A percentile compares a stretch with the other conserved stretches of the same genome.
phyloP scores from a whole-genome alignment of 2,329 filamentous ascomycete genomes.

The Sclerotinia borealis region DNA sequence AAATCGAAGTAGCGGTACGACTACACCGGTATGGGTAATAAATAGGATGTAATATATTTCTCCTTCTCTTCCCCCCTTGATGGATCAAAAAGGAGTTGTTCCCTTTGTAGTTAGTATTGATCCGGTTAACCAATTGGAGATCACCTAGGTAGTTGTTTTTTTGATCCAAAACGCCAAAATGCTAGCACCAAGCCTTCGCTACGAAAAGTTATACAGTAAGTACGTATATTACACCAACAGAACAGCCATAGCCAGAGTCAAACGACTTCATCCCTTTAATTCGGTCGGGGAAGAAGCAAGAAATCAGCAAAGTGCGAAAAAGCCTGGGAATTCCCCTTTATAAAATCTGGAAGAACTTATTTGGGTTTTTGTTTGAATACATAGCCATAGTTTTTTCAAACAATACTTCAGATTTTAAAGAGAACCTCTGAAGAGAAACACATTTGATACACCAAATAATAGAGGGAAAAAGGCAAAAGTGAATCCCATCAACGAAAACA shows the following conservation, averaged over 20 bases:
- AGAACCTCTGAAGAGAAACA: neutral
- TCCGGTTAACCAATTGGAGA: neutral
- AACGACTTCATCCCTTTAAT: constrained; percentile 12
- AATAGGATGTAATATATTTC: neutral
- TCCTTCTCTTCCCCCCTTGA: neutral
- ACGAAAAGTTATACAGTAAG: constrained; percentile 7
- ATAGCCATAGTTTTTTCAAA: neutral
- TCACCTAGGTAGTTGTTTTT: neutral
- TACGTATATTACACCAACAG: neutral
- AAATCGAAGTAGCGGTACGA: neutral
- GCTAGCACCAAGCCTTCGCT: constrained; percentile 7
- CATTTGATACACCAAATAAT: neutral
- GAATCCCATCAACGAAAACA: neutral
- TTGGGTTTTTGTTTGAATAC: neutral
- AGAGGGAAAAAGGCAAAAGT: neutral
- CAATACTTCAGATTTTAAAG: neutral
- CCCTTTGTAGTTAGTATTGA: neutral
- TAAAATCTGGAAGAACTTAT: neutral
- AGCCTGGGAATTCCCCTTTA: neutral
- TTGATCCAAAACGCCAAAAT: neutral
- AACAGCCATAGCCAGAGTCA: neutral
- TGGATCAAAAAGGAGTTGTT: neutral
- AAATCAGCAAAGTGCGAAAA: neutral
- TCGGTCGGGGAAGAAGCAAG: neutral
- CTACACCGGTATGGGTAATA: neutral